Base-by-base conservation (phyloP, 805 yeast species). In the Kazachstania viticola region DNA sequence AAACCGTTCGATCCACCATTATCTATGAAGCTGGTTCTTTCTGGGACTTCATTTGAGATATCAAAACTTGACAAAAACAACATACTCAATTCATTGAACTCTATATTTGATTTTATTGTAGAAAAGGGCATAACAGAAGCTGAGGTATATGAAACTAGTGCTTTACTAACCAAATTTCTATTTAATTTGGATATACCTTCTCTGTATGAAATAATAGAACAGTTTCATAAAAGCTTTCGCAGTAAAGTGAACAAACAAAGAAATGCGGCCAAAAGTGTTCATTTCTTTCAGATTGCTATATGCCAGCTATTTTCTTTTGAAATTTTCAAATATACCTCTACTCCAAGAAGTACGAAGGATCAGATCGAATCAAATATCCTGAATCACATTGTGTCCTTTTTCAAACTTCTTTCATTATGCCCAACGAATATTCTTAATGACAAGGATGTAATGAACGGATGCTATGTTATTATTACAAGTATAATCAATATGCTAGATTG, bases 241-340 rank as follows among this genome's bases (percentile, higher is more conserved):
- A 37, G 44, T 2, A 53, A 48, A 30, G 51, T 50, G 3, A 39
- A 36, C 24, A 12, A 29, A 9, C 22, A 45, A 13, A 34, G 44
- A 19, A 38, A 38, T 5, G 44, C 40, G 28, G 50, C 54, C 3
- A 55, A 55, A 36, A 47, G 58, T 3, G 48, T 55, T 14, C 58
- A 54, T 32, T 54, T 55, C 35, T 51, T 37, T 27, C 48, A 49
- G 24, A 38, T 55, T 18, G 44, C 56, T 0, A 32, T 40, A 2
- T 54, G 59, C 25, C 57, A 49, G 29, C 23, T 54, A 5, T 35
- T 54, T 39, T 36, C 51, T 21, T 31, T 42, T 14, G 55, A 52
- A 29, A 32, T 50, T n/a, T 29, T 50, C 7, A 34, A 38, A 14
- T 55, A 43, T 32, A 22, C 50, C 2, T 40, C 34, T 24, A 27